Conservation (phyloP, 176 grass and related monocot species). For the Melocanna baccifera region DNA sequence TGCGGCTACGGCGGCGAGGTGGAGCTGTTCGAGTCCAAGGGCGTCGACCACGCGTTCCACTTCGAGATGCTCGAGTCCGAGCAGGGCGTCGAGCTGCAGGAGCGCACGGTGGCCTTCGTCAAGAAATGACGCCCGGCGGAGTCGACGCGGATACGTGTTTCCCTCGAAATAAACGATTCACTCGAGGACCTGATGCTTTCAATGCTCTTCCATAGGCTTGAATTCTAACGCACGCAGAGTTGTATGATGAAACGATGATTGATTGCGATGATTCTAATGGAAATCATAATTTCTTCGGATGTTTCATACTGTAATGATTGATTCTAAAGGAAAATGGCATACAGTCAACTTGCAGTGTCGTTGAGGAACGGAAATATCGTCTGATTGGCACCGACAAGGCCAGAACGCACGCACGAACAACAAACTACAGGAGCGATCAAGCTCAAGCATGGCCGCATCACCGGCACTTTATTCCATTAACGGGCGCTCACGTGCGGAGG, state of each 20-base stretch:
- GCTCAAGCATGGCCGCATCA: background rate
- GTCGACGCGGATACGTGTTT: background rate
- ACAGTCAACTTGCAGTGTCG: too few species aligned
- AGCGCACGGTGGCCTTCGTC: conserved; percentile 37
- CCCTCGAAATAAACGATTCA: background rate
- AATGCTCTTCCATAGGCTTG: background rate
- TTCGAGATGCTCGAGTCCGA: conserved; percentile 28
- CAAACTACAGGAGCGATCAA: background rate
- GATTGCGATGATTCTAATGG: background rate
- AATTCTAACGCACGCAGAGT: background rate
- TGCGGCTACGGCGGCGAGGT: conserved; percentile 46
- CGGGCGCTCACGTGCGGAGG: conserved; percentile 32
- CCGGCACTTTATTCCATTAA: background rate
- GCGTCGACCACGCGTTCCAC: conserved; percentile 59
- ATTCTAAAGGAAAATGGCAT: too few species aligned
- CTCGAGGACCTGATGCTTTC: background rate
- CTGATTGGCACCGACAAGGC: background rate
- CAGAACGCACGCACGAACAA: background rate
- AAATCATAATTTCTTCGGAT: background rate
- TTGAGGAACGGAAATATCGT: background rate
- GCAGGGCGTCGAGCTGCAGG: conserved; percentile 41
- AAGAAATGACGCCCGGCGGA: conserved; percentile 15
- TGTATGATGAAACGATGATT: background rate
- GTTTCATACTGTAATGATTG: background rate
- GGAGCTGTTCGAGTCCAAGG: conserved; percentile 51